These are phyloP conservation scores for Nakazawaea wickerhamii DNA, from an alignment of 805 yeast species.

Conservation along the genomic window DNA sequence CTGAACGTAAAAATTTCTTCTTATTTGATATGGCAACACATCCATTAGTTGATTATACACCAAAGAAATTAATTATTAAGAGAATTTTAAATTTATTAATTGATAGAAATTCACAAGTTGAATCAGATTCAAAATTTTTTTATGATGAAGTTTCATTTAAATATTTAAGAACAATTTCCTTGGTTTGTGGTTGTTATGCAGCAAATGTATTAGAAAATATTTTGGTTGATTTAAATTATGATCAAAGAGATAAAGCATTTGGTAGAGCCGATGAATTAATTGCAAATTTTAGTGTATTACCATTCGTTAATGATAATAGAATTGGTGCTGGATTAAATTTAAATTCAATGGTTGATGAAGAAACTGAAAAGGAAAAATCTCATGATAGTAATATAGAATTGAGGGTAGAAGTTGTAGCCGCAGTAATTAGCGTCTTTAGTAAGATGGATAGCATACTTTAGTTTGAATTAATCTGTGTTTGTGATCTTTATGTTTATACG, in stretches of 20 bases:
- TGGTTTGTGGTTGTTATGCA: constrained; percentile 87
- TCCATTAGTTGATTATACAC: constrained; percentile 81
- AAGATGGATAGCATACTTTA: constrained; percentile 61
- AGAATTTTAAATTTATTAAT: constrained; percentile 69
- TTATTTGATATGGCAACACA: constrained; percentile 98
- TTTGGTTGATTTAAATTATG: constrained; percentile 68
- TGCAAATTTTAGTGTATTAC: constrained; percentile 77
- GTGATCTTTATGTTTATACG: constrained; percentile 16
- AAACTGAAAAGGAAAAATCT: constrained; percentile 43
- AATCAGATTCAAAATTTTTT: constrained; percentile 55
- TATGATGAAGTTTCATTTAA: constrained; percentile 64
- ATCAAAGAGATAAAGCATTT: constrained; percentile 87
- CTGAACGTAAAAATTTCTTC: constrained; percentile 91
- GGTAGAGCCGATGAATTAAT: constrained; percentile 91
- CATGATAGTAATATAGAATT: constrained; percentile 40
- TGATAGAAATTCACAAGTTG: constrained; percentile 59
- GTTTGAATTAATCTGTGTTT: constrained; percentile 12
- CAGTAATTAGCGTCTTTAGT: constrained; percentile 83
- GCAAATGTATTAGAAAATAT: constrained; percentile 95
- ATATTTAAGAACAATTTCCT: constrained; percentile 69
- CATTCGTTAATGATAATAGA: constrained; percentile 54
- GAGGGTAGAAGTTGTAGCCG: constrained; percentile 85
- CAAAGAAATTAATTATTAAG: constrained; percentile 75
- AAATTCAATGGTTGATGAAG: constrained; percentile 41
- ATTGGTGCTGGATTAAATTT: constrained; percentile 69